Base-by-base conservation (phyloP, 129 eudicot genomes). In the Escallonia rubra region DNA sequence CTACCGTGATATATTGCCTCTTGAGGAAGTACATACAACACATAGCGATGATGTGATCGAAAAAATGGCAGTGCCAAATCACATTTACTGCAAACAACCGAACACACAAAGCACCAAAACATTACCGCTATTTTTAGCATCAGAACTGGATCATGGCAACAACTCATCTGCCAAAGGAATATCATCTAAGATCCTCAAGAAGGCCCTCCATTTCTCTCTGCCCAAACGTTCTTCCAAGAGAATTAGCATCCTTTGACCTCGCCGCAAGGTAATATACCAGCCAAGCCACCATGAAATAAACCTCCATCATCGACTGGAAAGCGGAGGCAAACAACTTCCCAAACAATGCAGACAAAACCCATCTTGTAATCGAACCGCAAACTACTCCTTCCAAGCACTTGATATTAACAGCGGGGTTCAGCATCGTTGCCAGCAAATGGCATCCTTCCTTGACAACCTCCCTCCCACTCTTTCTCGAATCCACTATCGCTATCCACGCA, bases 281-380 rank as follows among this genome's bases (percentile, higher is more conserved):
- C 98, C 98, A 93, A 59, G 84, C 95, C 59, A 93, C 90, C 95
- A 84, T 93, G 60, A 86, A 93, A 68, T 83, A 89, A 43, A 92
- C 89, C 86, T 92, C 98, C 83, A 89, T 80, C 52, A 84, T 70
- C 1, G 96, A 89, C 78, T 89, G 96, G 40, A 86, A 80, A 42
- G 82, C 79, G 61, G 86, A 65, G 54, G 91, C 86, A 71, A 83
- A 77, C 62, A 85, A 64, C 41, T 80, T 91, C 57, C 98, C 98
- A 61, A 78, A 76, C 15, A 78, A 61, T 13, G 72, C 64, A 43
- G 89, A 72, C 57, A 93, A 61, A 12, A 74, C 43, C 95, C 95
- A 93, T 72, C 89, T 80, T 15, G 87, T 77, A 59, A 82, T 75
- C 1, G 95, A 78, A 44, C 98, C 98, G 55, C 96, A 89, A 59